phyloP scores from a whole-genome alignment of 345 rosid species.

The Microthlaspi erraticum region DNA sequence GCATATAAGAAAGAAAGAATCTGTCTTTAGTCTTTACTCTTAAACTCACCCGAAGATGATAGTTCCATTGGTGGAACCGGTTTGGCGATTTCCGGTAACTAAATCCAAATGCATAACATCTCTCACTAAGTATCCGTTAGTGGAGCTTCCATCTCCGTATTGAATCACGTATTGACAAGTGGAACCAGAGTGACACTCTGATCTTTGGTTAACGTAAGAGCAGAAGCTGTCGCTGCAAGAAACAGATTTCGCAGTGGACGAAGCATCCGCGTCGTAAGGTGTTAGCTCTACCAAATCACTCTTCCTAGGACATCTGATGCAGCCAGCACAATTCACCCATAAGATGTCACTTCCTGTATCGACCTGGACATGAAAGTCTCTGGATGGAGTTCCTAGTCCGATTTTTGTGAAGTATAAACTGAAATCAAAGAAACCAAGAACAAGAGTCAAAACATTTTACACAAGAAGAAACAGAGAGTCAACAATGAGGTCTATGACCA shows the following conservation, averaged over 20 bases:
- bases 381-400: constrained; percentile 77
- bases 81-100: constrained; percentile 65
- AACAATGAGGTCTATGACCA: constrained; percentile 12
- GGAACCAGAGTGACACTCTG: constrained; percentile 61
- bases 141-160: constrained; percentile 86
- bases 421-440: constrained; percentile 32
- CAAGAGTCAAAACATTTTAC: constrained; percentile 26
- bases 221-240: constrained; percentile 68
- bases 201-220: constrained; percentile 52
- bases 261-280: constrained; percentile 60
- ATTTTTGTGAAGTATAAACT: constrained; percentile 86
- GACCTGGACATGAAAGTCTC: constrained; percentile 81
- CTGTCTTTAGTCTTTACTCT: neutral
- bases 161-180: constrained; percentile 66
- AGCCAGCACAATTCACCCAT: constrained; percentile 89
- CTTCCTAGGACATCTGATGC: constrained; percentile 73
- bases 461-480: neutral
- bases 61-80: constrained; percentile 59
- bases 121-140: constrained; percentile 70
- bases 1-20: neutral
- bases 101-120: constrained; percentile 61
- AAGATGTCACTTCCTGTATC: constrained; percentile 96
- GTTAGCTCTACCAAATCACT: constrained; percentile 72
- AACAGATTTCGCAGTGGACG: constrained; percentile 55
- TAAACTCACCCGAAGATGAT: constrained; percentile 73